A percentile compares a stretch with the other conserved stretches of the same genome.
phyloP scores from a whole-genome alignment of 2,329 filamentous ascomycete species.

The Ophiocordyceps unilateralis region DNA sequence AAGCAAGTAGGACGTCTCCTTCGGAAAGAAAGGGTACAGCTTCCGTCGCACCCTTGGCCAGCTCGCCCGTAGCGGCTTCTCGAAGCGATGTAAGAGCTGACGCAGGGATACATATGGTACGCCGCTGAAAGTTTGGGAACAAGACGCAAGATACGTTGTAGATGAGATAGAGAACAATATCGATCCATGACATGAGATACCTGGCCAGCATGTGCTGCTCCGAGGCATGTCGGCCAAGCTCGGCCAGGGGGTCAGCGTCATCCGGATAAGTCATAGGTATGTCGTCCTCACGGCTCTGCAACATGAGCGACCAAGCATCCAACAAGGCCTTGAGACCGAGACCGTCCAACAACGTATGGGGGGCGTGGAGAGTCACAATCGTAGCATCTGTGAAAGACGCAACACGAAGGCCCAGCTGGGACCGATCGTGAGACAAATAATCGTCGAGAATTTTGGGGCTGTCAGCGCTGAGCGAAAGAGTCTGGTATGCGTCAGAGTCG shows the following conservation, averaged over 20 bases:
- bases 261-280: background rate
- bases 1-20: too few relatives aligned
- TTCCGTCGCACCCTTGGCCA: too few relatives aligned
- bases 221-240: too few relatives aligned
- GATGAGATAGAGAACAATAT: too few relatives aligned
- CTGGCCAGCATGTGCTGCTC: too few relatives aligned
- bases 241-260: background rate
- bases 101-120: too few relatives aligned
- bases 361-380: background rate
- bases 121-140: too few relatives aligned
- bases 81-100: too few relatives aligned
- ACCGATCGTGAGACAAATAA: background rate
- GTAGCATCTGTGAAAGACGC: background rate
- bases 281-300: background rate
- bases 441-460: background rate
- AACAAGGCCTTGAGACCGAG: constrained; percentile 4
- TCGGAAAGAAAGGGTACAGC: too few relatives aligned
- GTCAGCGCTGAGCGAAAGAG: background rate
- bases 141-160: too few relatives aligned
- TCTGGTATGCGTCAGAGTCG: background rate
- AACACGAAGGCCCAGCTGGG: background rate
- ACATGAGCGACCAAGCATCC: background rate
- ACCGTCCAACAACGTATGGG: background rate
- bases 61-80: too few relatives aligned
- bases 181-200: too few relatives aligned